Conservation (phyloP, 2,329 filamentous ascomycete species). For the Pseudocercospora pini-densiflorae region DNA sequence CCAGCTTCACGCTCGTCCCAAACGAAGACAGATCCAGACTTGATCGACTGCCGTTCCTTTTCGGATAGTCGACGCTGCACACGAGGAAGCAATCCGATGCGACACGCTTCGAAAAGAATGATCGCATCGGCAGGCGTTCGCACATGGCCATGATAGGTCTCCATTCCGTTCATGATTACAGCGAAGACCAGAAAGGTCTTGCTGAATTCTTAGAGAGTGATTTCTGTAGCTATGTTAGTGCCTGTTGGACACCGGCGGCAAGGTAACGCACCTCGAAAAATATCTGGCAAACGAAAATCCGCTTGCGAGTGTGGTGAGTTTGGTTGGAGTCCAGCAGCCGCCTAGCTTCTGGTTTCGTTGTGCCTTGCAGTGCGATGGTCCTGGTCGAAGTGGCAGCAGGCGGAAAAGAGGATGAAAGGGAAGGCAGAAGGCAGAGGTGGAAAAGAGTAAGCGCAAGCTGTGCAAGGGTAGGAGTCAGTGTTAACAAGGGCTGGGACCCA, state of each 20-base stretch:
- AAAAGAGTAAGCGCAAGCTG: slow-evolving; percentile 2
- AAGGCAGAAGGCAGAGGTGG: not conserved
- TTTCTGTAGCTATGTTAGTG: not conserved
- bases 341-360: not conserved
- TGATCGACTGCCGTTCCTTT: slow-evolving; percentile 95
- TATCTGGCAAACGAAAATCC: not conserved
- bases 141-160: slow-evolving; percentile 95
- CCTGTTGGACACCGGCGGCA: not conserved
- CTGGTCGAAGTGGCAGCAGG: not conserved
- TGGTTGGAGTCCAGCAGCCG: not conserved
- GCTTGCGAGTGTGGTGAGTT: not conserved
- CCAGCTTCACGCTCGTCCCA: slow-evolving; percentile 99
- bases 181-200: not conserved
- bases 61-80: slow-evolving; percentile 93
- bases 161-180: slow-evolving; percentile 62
- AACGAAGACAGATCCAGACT: slow-evolving; percentile 97
- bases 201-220: not conserved
- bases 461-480: not conserved
- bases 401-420: not conserved
- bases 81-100: slow-evolving; percentile 83
- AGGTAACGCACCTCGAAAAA: not conserved
- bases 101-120: slow-evolving; percentile 96
- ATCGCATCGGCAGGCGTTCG: slow-evolving; percentile 96
- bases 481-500: not conserved
- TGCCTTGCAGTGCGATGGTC: not conserved